phyloP scores from a whole-genome alignment of 179 eudicot genomes.

The Pouteria campechiana region DNA sequence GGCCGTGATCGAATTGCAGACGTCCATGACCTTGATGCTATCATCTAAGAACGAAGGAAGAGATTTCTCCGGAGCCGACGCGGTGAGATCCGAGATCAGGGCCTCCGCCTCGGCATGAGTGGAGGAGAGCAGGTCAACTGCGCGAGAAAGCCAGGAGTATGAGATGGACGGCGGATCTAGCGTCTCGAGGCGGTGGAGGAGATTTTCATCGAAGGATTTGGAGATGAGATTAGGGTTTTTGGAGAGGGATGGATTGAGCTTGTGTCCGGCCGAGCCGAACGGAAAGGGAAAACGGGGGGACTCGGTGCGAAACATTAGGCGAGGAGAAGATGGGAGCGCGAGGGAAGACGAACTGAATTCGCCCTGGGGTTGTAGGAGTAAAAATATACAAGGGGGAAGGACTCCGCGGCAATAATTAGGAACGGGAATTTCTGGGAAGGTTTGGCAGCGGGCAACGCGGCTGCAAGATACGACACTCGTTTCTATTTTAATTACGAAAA shows the following conservation, averaged over 20 bases:
- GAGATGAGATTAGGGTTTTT: not conserved
- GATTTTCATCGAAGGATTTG: not conserved
- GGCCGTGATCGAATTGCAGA: slow-evolving; percentile 7
- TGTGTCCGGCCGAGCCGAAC: not conserved
- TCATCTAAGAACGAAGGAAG: not conserved
- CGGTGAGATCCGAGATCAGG: not conserved
- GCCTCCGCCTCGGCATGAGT: slow-evolving; percentile 4
- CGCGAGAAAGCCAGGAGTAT: slow-evolving; percentile 6
- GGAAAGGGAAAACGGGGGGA: no score
- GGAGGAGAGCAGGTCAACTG: slow-evolving; percentile 4
- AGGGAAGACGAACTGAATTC: no score
- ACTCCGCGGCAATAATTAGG: no score
- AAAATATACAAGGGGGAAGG: no score
- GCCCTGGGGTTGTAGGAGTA: no score
- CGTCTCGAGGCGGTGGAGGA: slow-evolving; percentile 3
- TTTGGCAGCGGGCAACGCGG: no score
- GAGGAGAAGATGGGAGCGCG: no score
- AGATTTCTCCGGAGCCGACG: not conserved
- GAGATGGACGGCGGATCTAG: not conserved
- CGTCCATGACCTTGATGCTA: slow-evolving; percentile 2
- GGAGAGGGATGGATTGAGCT: not conserved
- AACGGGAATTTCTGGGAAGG: no score
- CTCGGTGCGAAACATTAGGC: no score
- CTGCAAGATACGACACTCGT: no score
- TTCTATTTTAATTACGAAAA: no score